Conservation (phyloP, 768 basidiomycete genomes). For the Bullera alba region DNA sequence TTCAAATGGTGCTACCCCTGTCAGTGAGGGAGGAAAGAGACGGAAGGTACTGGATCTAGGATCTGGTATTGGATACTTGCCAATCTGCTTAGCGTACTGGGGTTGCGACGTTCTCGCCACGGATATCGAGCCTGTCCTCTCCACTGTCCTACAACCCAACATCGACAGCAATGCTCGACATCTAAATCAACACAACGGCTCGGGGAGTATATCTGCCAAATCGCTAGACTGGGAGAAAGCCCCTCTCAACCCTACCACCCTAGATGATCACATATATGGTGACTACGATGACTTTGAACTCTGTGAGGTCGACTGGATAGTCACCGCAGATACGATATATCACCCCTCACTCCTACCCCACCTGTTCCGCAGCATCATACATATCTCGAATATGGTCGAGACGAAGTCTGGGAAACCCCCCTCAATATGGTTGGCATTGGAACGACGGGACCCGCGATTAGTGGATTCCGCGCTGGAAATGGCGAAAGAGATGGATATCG, state of each 20-base stretch:
- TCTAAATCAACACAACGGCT: not conserved
- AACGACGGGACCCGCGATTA: slow-evolving; percentile 66
- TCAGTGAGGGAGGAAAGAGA: not conserved
- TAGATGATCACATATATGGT: slow-evolving; percentile 2
- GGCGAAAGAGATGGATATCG: slow-evolving; percentile 56
- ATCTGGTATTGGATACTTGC: slow-evolving; percentile 70
- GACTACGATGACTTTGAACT: not conserved
- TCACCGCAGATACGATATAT: slow-evolving; percentile 80
- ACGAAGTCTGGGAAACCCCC: slow-evolving; percentile 45
- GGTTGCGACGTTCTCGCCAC: slow-evolving; percentile 73
- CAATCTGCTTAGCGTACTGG: slow-evolving; percentile 62
- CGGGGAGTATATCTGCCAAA: not conserved
- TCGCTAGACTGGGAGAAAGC: not conserved
- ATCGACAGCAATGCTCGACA: slow-evolving; percentile 43
- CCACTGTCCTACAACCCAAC: slow-evolving; percentile 60
- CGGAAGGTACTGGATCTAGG: slow-evolving; percentile 63
- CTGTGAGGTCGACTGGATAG: slow-evolving; percentile 57
- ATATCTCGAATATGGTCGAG: slow-evolving; percentile 48
- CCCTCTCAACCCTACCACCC: not conserved
- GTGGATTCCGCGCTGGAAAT: slow-evolving; percentile 57
- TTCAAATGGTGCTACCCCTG: not conserved
- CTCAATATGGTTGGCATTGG: slow-evolving; percentile 60
- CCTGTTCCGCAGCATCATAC: slow-evolving; percentile 60
- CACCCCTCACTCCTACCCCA: slow-evolving; percentile 57
- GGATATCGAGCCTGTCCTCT: slow-evolving; percentile 61